These are phyloP conservation scores for Chlamydomonas reinhardtii DNA, from an alignment of 163 green algal species.

Conservation along the genomic window DNA sequence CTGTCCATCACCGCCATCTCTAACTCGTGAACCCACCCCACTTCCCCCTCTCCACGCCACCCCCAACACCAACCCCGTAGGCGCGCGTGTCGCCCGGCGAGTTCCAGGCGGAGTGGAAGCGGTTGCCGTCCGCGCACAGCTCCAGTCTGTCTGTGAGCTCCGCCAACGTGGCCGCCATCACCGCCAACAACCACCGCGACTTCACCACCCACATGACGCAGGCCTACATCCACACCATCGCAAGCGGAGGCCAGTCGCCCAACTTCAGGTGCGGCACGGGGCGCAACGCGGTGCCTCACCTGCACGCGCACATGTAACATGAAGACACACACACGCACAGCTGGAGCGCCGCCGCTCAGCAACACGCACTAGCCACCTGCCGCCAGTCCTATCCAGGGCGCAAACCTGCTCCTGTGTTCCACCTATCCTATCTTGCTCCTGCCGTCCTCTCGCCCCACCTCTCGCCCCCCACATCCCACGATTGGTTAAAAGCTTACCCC, in stretches of 20 bases:
- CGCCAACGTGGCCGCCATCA: constrained; percentile 63
- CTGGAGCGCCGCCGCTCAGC: too few species aligned
- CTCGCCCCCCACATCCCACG: too few species aligned
- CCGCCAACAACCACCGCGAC: constrained; percentile 77
- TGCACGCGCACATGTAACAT: too few species aligned
- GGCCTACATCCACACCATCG: constrained; percentile 78
- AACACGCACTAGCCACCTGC: too few species aligned
- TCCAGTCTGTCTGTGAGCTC: constrained; percentile 59
- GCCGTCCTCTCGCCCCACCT: too few species aligned
- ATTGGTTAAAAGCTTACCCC: too few species aligned
- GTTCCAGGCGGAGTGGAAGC: constrained; percentile 74
- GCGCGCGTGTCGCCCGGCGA: constrained; percentile 44
- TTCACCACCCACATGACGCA: constrained; percentile 80
- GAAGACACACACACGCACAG: too few species aligned
- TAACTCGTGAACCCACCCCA: too few species aligned
- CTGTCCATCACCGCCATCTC: too few species aligned
- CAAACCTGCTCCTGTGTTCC: too few species aligned
- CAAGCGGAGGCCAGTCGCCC: constrained; percentile 73
- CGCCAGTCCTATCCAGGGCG: too few species aligned
- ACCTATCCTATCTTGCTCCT: too few species aligned
- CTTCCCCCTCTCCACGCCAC: background rate
- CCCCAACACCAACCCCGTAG: background rate
- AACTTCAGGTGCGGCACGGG: constrained; percentile 62
- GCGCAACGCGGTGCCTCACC: background rate
- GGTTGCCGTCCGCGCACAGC: constrained; percentile 54